phyloP scores from a whole-genome alignment of 2,329 filamentous ascomycete genomes.

The Colletotrichum sp. region DNA sequence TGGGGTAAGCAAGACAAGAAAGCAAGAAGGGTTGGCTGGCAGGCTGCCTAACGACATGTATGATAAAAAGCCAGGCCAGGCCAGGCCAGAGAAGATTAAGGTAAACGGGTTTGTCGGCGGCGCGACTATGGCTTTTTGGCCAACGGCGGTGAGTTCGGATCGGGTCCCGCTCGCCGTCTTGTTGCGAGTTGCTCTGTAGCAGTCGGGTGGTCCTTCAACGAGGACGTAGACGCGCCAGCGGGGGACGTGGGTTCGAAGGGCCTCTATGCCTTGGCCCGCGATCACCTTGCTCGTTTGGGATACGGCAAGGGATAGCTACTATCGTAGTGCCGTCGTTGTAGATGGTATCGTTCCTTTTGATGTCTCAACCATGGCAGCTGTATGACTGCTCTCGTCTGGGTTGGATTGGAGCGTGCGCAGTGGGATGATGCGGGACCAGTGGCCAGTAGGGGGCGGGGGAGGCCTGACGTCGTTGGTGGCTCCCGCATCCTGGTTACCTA shows the following conservation, averaged over 20 bases:
- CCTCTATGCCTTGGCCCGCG: neutral
- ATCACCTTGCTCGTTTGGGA: neutral
- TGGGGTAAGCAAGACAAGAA: neutral
- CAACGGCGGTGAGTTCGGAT: constrained; percentile 16
- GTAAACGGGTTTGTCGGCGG: neutral
- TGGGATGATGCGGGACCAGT: neutral
- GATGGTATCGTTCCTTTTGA: neutral
- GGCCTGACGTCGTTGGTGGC: neutral
- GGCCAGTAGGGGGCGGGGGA: neutral
- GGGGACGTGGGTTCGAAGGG: neutral
- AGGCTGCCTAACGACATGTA: neutral
- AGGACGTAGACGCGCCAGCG: neutral
- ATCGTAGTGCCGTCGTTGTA: neutral
- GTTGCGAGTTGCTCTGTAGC: neutral
- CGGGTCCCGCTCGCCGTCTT: neutral
- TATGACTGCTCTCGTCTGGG: neutral
- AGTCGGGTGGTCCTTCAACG: neutral
- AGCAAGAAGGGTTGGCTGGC: neutral
- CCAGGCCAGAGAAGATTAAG: neutral
- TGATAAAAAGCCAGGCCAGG: neutral
- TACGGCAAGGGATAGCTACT: neutral
- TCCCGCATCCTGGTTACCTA: neutral
- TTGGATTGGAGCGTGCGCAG: neutral
- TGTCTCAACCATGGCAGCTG: neutral
- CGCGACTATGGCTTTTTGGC: neutral